Evolutionary conservation across 1,284 basidiomycete genomes (phyloP), one percentile per base, ranked within the genome.

Genomic region (Ceratobasidium sp.): DNA sequence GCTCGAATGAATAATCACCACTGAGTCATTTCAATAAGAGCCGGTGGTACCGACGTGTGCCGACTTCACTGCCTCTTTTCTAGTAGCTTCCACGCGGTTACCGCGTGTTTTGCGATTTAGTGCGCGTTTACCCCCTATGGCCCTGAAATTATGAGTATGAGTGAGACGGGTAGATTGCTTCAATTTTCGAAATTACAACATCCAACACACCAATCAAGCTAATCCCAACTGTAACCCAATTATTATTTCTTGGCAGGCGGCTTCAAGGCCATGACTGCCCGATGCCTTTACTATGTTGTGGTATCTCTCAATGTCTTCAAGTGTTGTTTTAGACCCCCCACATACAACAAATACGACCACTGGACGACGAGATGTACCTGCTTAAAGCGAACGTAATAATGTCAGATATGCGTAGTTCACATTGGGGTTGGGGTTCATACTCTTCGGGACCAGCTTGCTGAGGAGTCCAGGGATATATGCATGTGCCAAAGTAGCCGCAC

Each of bases 251-350:
- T 59, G 31, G 16, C n/a, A 29, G 13, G 41, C 27, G 2, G 13
- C 27, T 19, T 34, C 8, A 8, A 58, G 22, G 3, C 48, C 66
- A 31, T 2, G 19, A 34, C 16, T 34, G 7, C 63, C 41, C 9
- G 24, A 63, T 68, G 13, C 29, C n/a, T 74, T 27, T 24, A 75
- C 14, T 8, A 76, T 39, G 24, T 11, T 59, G 22, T 56, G 61
- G 58, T 76, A 77, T 5, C 31, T n/a, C n/a, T 29, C 65, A 37
- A 76, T 29, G 19, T 91, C 90, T 5, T 83, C 80, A 31, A 86
- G 75, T 1, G 88, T 87, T 24, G 89, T 83, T 78, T 92, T 92
- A 80, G 90, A 89, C 1, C 91, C 91, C 1, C 91, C 91, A 75
- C 91, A 93, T 48, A 89, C 85, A 73, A 90, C 83, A 80, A 91